Evolutionary conservation across 208 protist genomes (phyloP).

Genomic region (Trypanosoma congolense): DNA sequence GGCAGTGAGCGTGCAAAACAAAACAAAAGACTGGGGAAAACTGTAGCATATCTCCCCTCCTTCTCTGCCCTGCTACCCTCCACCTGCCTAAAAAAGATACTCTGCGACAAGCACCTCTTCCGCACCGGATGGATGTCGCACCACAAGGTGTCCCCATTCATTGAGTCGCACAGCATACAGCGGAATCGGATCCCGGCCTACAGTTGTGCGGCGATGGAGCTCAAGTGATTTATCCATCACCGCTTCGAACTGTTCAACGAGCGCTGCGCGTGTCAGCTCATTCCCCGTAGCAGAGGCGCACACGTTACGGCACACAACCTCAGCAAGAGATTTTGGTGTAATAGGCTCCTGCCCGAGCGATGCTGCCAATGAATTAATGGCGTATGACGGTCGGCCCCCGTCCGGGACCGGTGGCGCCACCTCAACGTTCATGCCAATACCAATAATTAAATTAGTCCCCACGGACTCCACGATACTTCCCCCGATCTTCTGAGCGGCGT

Average conservation of each 20-base stretch:
- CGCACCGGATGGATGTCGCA: conserved; percentile 31
- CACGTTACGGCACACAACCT: conserved; percentile 35
- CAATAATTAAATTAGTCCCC: conserved; percentile 34
- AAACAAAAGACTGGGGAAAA: too few relatives aligned
- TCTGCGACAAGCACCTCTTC: conserved; percentile 50
- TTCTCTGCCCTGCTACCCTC: too few relatives aligned
- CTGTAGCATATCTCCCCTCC: too few relatives aligned
- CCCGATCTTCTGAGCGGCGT: conserved; percentile 51
- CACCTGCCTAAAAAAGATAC: conserved; percentile 56
- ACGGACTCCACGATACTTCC: conserved; percentile 53
- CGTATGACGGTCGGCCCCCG: conserved; percentile 33
- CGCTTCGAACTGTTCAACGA: conserved; percentile 43
- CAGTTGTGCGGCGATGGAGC: conserved; percentile 35
- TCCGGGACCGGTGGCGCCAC: conserved; percentile 43
- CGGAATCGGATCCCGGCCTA: conserved; percentile 33
- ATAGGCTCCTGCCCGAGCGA: conserved; percentile 1
- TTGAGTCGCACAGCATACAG: conserved; percentile 45
- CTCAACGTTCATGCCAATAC: conserved; percentile 67
- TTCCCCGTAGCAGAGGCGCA: conserved; percentile 25
- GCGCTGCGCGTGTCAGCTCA: conserved; percentile 10
- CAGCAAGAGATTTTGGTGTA: conserved; percentile 29
- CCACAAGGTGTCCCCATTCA: conserved; percentile 53
- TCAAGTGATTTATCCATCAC: conserved; percentile 40
- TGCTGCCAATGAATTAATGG: conserved; percentile 26
- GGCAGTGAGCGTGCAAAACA: too few relatives aligned